These are phyloP conservation scores for Neopestalotiopsis rosae DNA, from an alignment of 2,329 filamentous ascomycete species.

Conservation along the genomic window DNA sequence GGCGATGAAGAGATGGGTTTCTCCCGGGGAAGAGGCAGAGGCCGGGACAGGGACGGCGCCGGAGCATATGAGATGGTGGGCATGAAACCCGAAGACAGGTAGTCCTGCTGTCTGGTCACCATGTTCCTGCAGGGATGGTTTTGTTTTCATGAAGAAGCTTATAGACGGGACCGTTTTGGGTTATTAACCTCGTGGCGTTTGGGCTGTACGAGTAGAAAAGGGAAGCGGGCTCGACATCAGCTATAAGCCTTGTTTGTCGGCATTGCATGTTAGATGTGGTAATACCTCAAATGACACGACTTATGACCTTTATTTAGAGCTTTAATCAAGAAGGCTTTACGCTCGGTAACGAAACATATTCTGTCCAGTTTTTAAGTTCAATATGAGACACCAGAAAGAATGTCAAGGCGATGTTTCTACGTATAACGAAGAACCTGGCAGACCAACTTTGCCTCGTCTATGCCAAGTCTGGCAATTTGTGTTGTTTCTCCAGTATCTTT, in stretches of 20 bases:
- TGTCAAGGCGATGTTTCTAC: too few species aligned
- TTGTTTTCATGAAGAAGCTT: background rate
- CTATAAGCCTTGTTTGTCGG: background rate
- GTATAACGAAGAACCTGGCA: too few species aligned
- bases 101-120: conserved; percentile 15
- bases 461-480: too few species aligned
- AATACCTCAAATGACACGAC: conserved; percentile 7
- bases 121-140: too few species aligned
- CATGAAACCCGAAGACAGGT: conserved; percentile 25
- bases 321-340: too few species aligned
- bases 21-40: conserved; percentile 54
- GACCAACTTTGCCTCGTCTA: too few species aligned
- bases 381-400: too few species aligned
- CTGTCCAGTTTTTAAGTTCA: too few species aligned
- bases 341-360: too few species aligned
- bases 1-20: conserved; percentile 57
- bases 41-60: conserved; percentile 57
- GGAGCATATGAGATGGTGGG: conserved; percentile 68
- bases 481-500: too few species aligned
- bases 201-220: conserved; percentile 27
- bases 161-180: conserved; percentile 17
- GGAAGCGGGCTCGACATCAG: background rate
- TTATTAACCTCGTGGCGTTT: conserved; percentile 43
- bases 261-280: conserved; percentile 7
- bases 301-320: background rate